Evolutionary conservation across 2,329 filamentous ascomycete genomes (phyloP).

Genomic region (Aureobasidium sp.): DNA sequence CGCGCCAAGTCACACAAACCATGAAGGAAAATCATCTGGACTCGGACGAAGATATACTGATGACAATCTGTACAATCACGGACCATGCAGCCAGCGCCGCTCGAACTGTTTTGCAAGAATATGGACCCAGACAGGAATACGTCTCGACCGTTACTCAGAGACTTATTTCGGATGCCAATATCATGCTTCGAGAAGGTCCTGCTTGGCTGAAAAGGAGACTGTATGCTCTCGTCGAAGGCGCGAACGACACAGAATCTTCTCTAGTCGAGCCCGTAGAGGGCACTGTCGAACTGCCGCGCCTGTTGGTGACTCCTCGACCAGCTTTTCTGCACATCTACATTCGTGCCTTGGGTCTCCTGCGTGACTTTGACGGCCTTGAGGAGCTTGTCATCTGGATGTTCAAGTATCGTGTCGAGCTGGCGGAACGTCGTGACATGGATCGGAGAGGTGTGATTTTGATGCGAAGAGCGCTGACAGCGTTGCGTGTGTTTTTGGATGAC

Average conservation of each 20-base stretch:
- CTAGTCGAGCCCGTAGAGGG: neutral
- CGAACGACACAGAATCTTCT: neutral
- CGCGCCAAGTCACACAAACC: constrained; percentile 24
- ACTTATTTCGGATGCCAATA: neutral
- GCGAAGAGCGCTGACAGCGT: constrained; percentile 33
- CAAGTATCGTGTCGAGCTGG: constrained; percentile 37
- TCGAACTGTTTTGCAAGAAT: neutral
- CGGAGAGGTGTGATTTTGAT: constrained; percentile 29
- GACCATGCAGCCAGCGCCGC: constrained; percentile 27
- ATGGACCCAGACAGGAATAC: neutral
- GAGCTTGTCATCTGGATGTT: constrained; percentile 54
- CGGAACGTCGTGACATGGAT: constrained; percentile 23
- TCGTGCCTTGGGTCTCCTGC: constrained; percentile 54
- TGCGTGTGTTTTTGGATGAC: constrained; percentile 38
- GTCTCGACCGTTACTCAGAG: neutral
- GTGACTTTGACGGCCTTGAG: constrained; percentile 53
- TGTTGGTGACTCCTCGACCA: constrained; percentile 42
- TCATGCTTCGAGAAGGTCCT: neutral
- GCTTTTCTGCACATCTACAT: constrained; percentile 54
- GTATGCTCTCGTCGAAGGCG: constrained; percentile 10
- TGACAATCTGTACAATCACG: constrained; percentile 28
- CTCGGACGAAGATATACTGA: constrained; percentile 27
- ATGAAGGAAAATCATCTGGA: constrained; percentile 30
- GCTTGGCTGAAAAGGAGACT: constrained; percentile 15
- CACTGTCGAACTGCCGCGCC: constrained; percentile 21